A percentile compares a stretch with the other conserved stretches of the same genome.
Evolutionary conservation across 257 asterid species (phyloP).

Genomic region (Solanum ossicruentum): DNA sequence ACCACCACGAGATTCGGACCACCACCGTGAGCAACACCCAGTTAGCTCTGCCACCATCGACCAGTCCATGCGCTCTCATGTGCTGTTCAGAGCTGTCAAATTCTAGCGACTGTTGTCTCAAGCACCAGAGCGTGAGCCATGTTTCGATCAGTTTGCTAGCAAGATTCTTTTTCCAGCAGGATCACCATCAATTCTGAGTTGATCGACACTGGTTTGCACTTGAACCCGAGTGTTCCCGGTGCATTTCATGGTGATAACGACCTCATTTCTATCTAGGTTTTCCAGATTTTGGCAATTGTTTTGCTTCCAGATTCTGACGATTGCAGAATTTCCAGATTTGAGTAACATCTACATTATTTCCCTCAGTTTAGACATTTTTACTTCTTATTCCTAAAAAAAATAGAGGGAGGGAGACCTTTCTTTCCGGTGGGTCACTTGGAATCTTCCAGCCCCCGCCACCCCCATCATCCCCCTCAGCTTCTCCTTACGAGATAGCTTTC

Average conservation of each 20-base stretch:
- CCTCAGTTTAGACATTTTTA: background rate
- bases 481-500: too few species aligned
- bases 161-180: background rate
- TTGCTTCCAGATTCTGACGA: background rate
- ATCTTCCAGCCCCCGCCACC: too few species aligned
- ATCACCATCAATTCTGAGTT: background rate
- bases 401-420: too few species aligned
- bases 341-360: background rate
- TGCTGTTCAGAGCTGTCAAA: background rate
- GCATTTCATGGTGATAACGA: background rate
- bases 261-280: background rate
- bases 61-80: background rate
- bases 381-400: background rate
- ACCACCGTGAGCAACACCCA: background rate
- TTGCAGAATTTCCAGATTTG: background rate
- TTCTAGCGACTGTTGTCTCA: background rate
- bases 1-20: background rate
- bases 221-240: background rate
- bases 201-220: background rate
- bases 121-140: background rate
- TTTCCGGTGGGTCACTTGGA: too few species aligned
- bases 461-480: too few species aligned
- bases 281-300: background rate
- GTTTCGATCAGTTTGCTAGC: background rate
- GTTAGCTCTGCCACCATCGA: background rate